These are phyloP conservation scores for Licmophora abbreviata DNA, from an alignment of 108 stramenopile species.

Conservation along the genomic window DNA sequence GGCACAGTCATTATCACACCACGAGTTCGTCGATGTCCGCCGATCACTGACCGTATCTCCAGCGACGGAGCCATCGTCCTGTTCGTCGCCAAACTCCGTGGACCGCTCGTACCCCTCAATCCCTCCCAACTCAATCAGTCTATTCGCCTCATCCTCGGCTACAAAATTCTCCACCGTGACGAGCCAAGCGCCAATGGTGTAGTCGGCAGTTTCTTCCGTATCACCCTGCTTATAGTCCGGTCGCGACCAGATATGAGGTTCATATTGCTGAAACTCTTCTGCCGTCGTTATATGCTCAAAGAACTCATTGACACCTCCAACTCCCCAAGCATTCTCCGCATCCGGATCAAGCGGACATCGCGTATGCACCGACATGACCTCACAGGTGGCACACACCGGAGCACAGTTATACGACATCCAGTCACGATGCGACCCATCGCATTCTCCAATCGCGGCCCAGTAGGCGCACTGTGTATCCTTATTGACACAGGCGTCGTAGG, in stretches of 20 bases:
- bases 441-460: conserved; percentile 1
- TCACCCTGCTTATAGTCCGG: conserved; percentile 20
- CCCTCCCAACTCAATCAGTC: conserved; percentile 58
- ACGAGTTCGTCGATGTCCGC: conserved; percentile 50
- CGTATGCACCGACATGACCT: conserved; percentile 8
- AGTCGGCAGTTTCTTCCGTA: conserved; percentile 20
- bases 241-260: conserved; percentile 14
- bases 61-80: conserved; percentile 34
- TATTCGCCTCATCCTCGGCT: conserved; percentile 56
- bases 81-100: conserved; percentile 30
- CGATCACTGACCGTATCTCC: conserved; percentile 6
- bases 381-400: conserved; percentile 31
- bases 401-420: conserved; percentile 58
- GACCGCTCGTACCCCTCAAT: conserved; percentile 56
- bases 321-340: conserved; percentile 23
- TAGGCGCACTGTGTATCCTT: background rate
- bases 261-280: conserved; percentile 10
- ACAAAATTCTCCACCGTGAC: conserved; percentile 64
- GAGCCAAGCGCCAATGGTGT: conserved; percentile 36
- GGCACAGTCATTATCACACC: conserved; percentile 61
- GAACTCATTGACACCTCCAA: conserved; percentile 55
- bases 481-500: background rate
- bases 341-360: conserved; percentile 38
- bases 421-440: conserved; percentile 21
- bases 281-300: conserved; percentile 54